A percentile compares a stretch with the other conserved stretches of the same genome.
These are phyloP conservation scores for Penicillium brevicompactum DNA, from an alignment of 2,329 filamentous ascomycete species.

Conservation along the genomic window DNA sequence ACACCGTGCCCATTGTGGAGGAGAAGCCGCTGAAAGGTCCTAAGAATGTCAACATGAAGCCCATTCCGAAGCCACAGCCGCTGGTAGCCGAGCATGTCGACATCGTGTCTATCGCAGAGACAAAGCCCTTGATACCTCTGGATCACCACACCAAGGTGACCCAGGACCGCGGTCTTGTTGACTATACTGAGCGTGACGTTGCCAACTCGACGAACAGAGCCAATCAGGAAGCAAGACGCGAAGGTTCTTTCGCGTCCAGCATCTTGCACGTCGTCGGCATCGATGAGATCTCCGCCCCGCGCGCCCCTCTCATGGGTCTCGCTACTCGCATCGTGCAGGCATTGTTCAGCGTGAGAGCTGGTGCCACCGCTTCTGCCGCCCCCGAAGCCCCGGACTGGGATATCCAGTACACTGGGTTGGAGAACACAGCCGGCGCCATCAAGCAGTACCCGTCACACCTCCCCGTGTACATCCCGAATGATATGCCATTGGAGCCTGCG, in stretches of 20 bases:
- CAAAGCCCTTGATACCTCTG: not conserved
- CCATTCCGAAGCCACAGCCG: not conserved
- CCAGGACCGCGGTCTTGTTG: not conserved
- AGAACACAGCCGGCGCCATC: not conserved
- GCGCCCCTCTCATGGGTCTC: not conserved
- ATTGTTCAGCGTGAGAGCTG: not conserved
- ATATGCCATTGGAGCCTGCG: not conserved
- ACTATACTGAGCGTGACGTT: not conserved
- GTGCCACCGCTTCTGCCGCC: not conserved
- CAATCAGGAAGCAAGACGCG: not conserved
- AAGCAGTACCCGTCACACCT: not conserved
- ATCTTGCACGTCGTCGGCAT: not conserved
- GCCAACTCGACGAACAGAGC: not conserved
- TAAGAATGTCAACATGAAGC: not conserved
- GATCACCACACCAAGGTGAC: not conserved
- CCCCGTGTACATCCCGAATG: not conserved
- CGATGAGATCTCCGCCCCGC: not conserved
- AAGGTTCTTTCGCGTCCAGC: not conserved
- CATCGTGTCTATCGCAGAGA: not conserved
- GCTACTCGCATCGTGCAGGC: not conserved
- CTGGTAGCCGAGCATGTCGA: not conserved
- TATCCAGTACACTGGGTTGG: not conserved
- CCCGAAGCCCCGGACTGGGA: not conserved
- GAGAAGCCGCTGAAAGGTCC: not conserved
- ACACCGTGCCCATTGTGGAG: not conserved